Percentiles rank a stretch among this genome's conserved stretches.
Evolutionary conservation across 768 basidiomycete genomes (phyloP).

Genomic region (Phaeolepiota aurea): DNA sequence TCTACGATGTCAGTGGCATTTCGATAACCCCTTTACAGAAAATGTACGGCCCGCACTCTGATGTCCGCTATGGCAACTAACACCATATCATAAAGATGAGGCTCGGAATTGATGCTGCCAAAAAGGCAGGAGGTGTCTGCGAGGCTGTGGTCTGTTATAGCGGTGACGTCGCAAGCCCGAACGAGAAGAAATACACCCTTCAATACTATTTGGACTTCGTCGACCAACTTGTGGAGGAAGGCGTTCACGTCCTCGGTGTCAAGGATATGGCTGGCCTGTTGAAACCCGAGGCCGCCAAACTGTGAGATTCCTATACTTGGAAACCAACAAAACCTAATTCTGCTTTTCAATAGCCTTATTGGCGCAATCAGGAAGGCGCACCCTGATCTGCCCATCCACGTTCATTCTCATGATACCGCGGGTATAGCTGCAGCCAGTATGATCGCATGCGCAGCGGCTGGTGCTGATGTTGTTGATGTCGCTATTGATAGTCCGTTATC

Average conservation of each 20-base stretch:
- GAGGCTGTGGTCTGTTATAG: slow-evolving; percentile 98
- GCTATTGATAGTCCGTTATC: slow-evolving; percentile 86
- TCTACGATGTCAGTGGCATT: slow-evolving; percentile 5
- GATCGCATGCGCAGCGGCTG: slow-evolving; percentile 93
- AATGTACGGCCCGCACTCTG: slow-evolving; percentile 41
- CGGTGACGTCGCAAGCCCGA: slow-evolving; percentile 91
- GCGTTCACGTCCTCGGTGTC: slow-evolving; percentile 93
- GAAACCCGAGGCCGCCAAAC: slow-evolving; percentile 87
- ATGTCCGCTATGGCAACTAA: background rate
- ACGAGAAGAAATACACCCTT: slow-evolving; percentile 94
- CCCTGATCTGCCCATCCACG: slow-evolving; percentile 97
- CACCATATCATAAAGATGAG: slow-evolving; percentile 56
- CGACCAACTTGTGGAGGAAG: slow-evolving; percentile 86
- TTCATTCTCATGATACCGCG: slow-evolving; percentile 99
- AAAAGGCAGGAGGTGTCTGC: slow-evolving; percentile 97
- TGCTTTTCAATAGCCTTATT: slow-evolving; percentile 55
- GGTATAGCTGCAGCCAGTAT: slow-evolving; percentile 98
- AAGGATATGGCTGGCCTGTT: slow-evolving; percentile 99
- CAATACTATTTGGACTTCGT: slow-evolving; percentile 97
- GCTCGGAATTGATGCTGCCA: slow-evolving; percentile 98
- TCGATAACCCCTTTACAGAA: slow-evolving; percentile 30
- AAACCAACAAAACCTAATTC: background rate
- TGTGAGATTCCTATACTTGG: slow-evolving; percentile 38
- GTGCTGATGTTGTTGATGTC: slow-evolving; percentile 95
- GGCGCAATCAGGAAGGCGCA: slow-evolving; percentile 93